Evolutionary conservation across 139 green algal genomes (phyloP).

Genomic region (Deuterostichococcus epilithicus): DNA sequence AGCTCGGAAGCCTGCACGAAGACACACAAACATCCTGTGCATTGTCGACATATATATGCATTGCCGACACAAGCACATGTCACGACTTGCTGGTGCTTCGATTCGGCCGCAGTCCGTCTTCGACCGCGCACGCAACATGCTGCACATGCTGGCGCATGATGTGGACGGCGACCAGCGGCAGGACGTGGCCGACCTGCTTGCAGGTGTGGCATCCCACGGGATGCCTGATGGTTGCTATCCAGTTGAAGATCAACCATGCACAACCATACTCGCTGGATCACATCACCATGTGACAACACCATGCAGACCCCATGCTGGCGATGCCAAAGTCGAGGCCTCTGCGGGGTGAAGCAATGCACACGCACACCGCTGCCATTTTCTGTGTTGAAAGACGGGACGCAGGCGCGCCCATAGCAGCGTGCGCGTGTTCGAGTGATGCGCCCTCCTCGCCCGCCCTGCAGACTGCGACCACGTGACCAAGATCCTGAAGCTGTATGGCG

Average conservation of each 20-base stretch:
- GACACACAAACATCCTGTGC: neutral
- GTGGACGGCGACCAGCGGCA: constrained; percentile 2
- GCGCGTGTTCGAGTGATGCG: neutral
- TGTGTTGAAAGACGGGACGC: neutral
- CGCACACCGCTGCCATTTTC: neutral
- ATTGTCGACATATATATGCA: neutral
- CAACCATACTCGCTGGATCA: too few species aligned
- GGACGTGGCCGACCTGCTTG: constrained; percentile 24
- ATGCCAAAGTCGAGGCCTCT: neutral
- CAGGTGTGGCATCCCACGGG: neutral
- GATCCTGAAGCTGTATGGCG: constrained; percentile 50
- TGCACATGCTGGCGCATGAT: constrained; percentile 14
- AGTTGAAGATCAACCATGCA: too few species aligned
- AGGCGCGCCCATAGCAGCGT: neutral
- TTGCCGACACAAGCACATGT: neutral
- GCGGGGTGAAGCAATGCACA: neutral
- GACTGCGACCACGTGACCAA: constrained; percentile 46
- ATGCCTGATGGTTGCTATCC: too few species aligned
- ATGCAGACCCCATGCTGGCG: too few species aligned
- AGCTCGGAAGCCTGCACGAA: neutral
- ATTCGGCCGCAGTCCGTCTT: neutral
- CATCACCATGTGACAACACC: too few species aligned
- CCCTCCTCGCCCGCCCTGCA: neutral
- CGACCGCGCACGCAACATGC: neutral
- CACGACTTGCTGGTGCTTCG: neutral